phyloP scores from a whole-genome alignment of 2,329 filamentous ascomycete genomes.

The Aspergillus luchuensis region DNA sequence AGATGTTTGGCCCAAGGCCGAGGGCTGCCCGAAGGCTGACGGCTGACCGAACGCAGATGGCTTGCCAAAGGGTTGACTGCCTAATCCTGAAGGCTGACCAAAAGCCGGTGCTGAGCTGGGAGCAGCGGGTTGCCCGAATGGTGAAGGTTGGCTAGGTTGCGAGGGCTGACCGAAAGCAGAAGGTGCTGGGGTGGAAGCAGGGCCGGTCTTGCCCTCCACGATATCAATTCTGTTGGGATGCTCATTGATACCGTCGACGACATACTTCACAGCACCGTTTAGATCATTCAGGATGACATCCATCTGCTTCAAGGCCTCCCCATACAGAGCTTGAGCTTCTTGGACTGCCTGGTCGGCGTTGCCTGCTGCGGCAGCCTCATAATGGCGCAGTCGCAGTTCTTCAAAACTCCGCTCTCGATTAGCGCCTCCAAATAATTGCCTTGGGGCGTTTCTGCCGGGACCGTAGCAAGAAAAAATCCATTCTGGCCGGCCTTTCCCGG shows the following conservation, averaged over 20 bases:
- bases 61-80: constrained; percentile 23
- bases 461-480: constrained; percentile 89
- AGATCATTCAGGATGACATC: constrained; percentile 69
- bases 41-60: constrained; percentile 33
- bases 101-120: constrained; percentile 24
- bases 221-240: constrained; percentile 74
- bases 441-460: constrained; percentile 73
- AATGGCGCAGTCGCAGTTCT: constrained; percentile 75
- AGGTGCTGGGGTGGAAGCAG: constrained; percentile 17
- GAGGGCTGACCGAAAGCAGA: constrained; percentile 36
- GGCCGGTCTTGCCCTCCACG: constrained; percentile 34
- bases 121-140: constrained; percentile 45
- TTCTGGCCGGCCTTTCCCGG: constrained; percentile 65
- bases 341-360: constrained; percentile 58
- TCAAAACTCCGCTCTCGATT: constrained; percentile 84
- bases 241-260: constrained; percentile 65
- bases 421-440: constrained; percentile 79
- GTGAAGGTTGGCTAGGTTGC: constrained; percentile 24
- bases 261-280: constrained; percentile 70
- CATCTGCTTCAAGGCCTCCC: constrained; percentile 70
- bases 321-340: constrained; percentile 58
- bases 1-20: constrained; percentile 22
- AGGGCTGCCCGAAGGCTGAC: constrained; percentile 24
- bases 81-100: constrained; percentile 30
- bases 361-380: constrained; percentile 64